Evolutionary conservation across 108 stramenopile genomes (phyloP).

Genomic region (Pseudonitzschia multistriata): DNA sequence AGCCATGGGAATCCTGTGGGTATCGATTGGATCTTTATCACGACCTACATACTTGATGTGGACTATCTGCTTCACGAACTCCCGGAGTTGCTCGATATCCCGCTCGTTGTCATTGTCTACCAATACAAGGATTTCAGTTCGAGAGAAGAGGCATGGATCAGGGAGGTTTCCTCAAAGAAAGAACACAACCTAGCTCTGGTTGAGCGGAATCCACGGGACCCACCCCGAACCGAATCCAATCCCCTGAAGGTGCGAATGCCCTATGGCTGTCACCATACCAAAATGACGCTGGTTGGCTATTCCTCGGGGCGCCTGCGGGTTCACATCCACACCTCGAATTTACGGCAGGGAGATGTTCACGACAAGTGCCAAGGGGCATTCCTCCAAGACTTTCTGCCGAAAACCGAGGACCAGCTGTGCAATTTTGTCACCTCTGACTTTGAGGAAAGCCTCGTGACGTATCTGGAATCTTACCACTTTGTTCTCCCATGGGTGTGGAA

Average conservation of each 20-base stretch:
- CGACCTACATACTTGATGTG: slow-evolving; percentile 64
- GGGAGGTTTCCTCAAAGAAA: slow-evolving; percentile 10
- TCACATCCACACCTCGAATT: slow-evolving; percentile 74
- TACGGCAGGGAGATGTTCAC: slow-evolving; percentile 50
- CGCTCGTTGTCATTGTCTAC: slow-evolving; percentile 57
- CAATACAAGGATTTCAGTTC: slow-evolving; percentile 26
- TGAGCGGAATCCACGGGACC: slow-evolving; percentile 7
- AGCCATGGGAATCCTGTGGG: slow-evolving; percentile 2
- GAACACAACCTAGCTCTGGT: slow-evolving; percentile 25
- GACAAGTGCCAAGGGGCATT: slow-evolving; percentile 52
- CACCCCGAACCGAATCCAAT: slow-evolving; percentile 35
- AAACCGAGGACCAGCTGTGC: slow-evolving; percentile 20
- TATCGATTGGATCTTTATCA: slow-evolving; percentile 57
- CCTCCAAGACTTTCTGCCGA: slow-evolving; percentile 71
- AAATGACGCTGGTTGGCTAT: slow-evolving; percentile 71
- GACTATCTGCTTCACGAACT: slow-evolving; percentile 49
- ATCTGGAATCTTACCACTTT: slow-evolving; percentile 64
- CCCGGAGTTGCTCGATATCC: slow-evolving; percentile 57
- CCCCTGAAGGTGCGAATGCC: slow-evolving; percentile 20
- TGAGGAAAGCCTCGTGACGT: slow-evolving; percentile 61
- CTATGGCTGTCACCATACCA: slow-evolving; percentile 77
- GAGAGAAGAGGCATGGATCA: slow-evolving; percentile 18
- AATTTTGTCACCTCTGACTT: slow-evolving; percentile 34
- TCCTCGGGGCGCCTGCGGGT: slow-evolving; percentile 52
- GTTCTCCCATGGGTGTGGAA: slow-evolving; percentile 6